Evolutionary conservation across 78 protist genomes (phyloP).

Genomic region (Polysphondylium violaceum): DNA sequence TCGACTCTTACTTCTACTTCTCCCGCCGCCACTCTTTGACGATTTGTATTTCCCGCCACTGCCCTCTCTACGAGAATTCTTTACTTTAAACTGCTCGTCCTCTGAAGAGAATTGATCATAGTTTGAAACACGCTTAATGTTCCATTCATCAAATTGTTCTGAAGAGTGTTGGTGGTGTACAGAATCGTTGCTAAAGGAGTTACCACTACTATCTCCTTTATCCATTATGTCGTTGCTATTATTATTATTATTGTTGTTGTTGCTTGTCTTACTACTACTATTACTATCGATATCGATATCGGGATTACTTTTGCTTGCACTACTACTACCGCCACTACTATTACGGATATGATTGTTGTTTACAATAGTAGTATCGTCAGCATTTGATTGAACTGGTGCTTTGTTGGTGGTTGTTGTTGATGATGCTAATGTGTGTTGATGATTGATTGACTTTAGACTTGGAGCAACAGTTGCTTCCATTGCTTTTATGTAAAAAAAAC

Average conservation of each 20-base stretch:
- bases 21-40: background rate
- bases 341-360: background rate
- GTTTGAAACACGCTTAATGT: background rate
- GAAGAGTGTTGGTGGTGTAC: background rate
- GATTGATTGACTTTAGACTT: no score
- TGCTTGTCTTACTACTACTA: background rate
- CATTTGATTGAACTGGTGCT: no score
- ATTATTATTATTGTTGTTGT: background rate
- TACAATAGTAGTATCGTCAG: no score
- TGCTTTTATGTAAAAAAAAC: no score
- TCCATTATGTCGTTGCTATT: background rate
- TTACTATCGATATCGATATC: background rate
- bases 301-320: background rate
- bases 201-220: background rate
- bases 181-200: background rate
- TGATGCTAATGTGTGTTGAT: no score
- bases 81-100: background rate
- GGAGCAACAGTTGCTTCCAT: no score
- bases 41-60: background rate
- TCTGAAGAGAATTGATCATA: constrained; percentile 27
- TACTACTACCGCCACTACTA: background rate
- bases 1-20: background rate
- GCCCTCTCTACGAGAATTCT: background rate
- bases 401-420: no score
- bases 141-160: background rate